Evolutionary conservation across 1,284 basidiomycete genomes (phyloP), one percentile per base, ranked within the genome.

Genomic region (Xerocomus amazonicus): DNA sequence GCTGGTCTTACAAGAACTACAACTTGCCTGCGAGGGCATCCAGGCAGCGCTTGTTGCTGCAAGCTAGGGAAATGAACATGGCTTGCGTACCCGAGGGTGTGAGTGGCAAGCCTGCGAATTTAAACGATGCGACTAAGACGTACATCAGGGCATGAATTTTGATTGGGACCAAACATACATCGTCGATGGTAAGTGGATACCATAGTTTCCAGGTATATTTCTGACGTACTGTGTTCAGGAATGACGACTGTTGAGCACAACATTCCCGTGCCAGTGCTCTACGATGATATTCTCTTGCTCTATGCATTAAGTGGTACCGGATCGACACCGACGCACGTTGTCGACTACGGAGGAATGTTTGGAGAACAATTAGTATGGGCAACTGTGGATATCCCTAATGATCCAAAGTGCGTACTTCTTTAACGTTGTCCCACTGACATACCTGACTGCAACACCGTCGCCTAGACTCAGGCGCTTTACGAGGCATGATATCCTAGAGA

Each of bases 231-330:
- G 3, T 23, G 35, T 28, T 7, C 45, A 87, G 84, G 84, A 13
- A 88, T 88, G 85, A 87, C 85, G 1, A 87, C 85, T 0, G 67
- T 87, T n/a, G 86, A 88, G 59, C 85, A 88, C 56, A 70, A 81
- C 8, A 60, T 88, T 17, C 86, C 86, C 4, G 70, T 86, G 5
- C 77, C 85, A 1, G 67, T 68, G 14, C 70, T 88, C 7, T 87
- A 83, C 57, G 83, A 87, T n/a, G 85, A 88, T 55, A 70, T 87
- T 43, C 58, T 81, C 17, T 81, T 70, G 0, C 66, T 88, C 6
- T 87, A 73, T 58, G 78, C 78, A 0, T 45, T 70, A 57, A 87
- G 84, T 59, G 85, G 85, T 4, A 85, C 86, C n/a, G 83, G 80
- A 6, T 73, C 77, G 33, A 87, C 85, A 0, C 85, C 85, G 2